Conservation (phyloP, 1,139 yeast species). For the Pichia sp. region DNA sequence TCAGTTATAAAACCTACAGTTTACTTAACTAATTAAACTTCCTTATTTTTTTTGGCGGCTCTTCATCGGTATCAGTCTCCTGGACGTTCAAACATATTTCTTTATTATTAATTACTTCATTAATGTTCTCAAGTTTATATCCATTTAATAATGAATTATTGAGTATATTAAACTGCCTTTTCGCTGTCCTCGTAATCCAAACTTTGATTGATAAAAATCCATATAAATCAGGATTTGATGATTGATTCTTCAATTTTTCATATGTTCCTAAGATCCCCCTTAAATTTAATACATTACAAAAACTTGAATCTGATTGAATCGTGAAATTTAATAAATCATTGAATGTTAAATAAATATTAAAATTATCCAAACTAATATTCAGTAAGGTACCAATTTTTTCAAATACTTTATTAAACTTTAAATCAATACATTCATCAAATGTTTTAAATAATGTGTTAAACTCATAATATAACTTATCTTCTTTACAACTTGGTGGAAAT, state of each 20-base stretch:
- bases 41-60: background rate
- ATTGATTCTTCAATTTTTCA: constrained; percentile 24
- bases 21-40: background rate
- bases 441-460: constrained; percentile 11
- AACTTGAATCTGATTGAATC: constrained; percentile 38
- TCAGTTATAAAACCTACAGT: background rate
- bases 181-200: constrained; percentile 2
- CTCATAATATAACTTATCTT: constrained; percentile 23
- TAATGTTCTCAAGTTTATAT: constrained; percentile 6
- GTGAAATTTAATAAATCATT: constrained; percentile 32
- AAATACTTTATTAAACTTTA: constrained; percentile 12
- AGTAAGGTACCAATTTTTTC: constrained; percentile 26
- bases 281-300: constrained; percentile 31
- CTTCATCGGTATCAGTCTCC: background rate
- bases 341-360: constrained; percentile 24
- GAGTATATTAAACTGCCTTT: constrained; percentile 3
- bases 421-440: constrained; percentile 27
- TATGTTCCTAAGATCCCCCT: constrained; percentile 34
- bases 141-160: constrained; percentile 2
- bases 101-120: background rate
- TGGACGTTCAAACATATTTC: background rate
- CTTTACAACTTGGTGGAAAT: constrained; percentile 17
- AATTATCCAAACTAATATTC: background rate
- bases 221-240: constrained; percentile 12
- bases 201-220: constrained; percentile 9